Evolutionary conservation across 2,329 filamentous ascomycete species (phyloP), one percentile per base, ranked within the genome.

Genomic region (Epicoccum nigrum): DNA sequence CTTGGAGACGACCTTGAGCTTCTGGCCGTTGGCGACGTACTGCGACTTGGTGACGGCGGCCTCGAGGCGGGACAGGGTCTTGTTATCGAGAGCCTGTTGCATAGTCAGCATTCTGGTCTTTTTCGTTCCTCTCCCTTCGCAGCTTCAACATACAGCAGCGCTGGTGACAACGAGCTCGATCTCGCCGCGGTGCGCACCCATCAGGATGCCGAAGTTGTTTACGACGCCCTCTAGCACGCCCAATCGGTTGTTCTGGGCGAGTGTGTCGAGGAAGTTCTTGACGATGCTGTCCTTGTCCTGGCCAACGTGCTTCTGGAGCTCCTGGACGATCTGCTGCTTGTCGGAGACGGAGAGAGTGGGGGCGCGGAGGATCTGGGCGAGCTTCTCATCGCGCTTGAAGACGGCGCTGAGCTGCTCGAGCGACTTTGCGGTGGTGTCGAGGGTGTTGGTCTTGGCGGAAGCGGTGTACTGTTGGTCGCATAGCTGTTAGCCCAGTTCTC

Each of bases 211-310:
- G 71, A 97, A 99, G 85, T 97, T 97, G 73, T 89, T 85, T 74
- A 86, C 87, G 59, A 97, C 88, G 66, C 87, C 86, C 76, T 87
- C 83, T 58, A 99, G 83, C 58, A 94, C 81, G 60, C 87, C 86
- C 64, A 99, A 83, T 65, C 94, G 86, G 86, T 99, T 99, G 86
- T 99, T 96, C 81, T 94, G 90, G 63, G 94, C 93, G 52, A 99
- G 85, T 51, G 93, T 89, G 51, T 81, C 74, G 67, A 99, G 85
- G 82, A 99, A 92, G 85, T 97, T 95, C 86, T 94, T 92, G 77
- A 97, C 81, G 59, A 92, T 90, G 73, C 90, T 86, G 73, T 78
- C 81, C 79, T 89, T 90, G 75, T 87, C 83, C 60, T 79, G 75
- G 63, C 79, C 77, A 60, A 88, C 81, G 72, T 87, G 83, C 86